Base-by-base conservation (phyloP, 2,329 filamentous ascomycete species). In the Penicillium corylophilum region DNA sequence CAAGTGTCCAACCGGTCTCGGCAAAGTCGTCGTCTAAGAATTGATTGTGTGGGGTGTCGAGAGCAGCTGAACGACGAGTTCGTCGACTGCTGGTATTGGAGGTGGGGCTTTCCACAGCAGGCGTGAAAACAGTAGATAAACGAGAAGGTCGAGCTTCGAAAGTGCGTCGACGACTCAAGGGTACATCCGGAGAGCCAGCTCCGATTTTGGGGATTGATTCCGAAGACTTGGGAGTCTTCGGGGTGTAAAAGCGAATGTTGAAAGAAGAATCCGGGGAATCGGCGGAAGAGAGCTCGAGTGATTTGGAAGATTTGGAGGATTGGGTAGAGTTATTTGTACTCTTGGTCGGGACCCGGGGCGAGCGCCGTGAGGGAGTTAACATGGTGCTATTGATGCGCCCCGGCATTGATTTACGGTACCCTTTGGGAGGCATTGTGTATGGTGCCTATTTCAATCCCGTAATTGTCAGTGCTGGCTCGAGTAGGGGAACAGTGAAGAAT, bases 101-200 rank as follows among this genome's bases (percentile, higher is more conserved):
- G 28, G 38, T 38, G 7, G 52, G 57, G n/a, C 49, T 44, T n/a
- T 62, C 61, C 38, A 51, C 43, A 2, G 52, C 42, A 15, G 61
- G 61, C 9, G 59, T 57, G 38, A 56, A 55, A 38, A 63, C 61
- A 16, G 46, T 62, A 4, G 59, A 62, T 8, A 63, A 48, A 13
- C 61, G 55, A n/a, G 61, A 61, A 1, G 61, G 61, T 24, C 55
- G 57, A 41, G 57, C 48, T 39, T 62, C 52, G n/a, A 63, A 63
- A 2, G 44, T 26, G 15, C 54, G 46, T 5, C 59, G 59, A 23
- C 51, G 54, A 15, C 52, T 54, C 2, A 46, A 48, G 13, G 58
- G 48, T 26, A 46, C 20, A 20, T 64, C 56, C 2, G 56, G 48
- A 16, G 55, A 46, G 3, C 22, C 22, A 9, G 24, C 42, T n/a